Conservation (phyloP, 75 land plant genomes). For the Picea sitchensis region DNA sequence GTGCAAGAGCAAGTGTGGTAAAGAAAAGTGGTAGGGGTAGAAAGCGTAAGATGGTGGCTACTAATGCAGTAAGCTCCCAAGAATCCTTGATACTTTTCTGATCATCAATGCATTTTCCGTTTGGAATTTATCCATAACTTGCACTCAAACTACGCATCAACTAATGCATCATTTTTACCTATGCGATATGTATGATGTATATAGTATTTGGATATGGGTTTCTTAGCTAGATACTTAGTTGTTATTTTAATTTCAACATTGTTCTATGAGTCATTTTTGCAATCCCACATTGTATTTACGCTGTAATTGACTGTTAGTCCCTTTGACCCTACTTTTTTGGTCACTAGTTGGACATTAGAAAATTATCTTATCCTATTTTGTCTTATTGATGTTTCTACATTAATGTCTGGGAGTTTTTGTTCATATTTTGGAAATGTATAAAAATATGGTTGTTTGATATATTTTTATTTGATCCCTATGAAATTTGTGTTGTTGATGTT, state of each 20-base stretch:
- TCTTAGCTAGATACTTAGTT: background rate
- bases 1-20: constrained; percentile 8
- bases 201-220: background rate
- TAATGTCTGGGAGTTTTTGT: background rate
- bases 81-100: background rate
- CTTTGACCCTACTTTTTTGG: background rate
- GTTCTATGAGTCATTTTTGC: background rate
- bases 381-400: too few relatives aligned
- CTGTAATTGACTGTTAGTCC: background rate
- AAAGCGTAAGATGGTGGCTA: constrained; percentile 42
- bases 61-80: constrained; percentile 3
- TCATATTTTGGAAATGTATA: background rate
- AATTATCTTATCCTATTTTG: background rate
- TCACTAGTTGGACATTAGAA: too few relatives aligned
- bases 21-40: constrained; percentile 43
- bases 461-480: background rate
- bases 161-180: background rate
- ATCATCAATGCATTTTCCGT: background rate
- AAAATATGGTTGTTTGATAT: background rate
- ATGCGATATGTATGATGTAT: background rate
- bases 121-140: background rate
- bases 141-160: background rate
- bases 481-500: background rate
- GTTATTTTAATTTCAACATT: background rate
- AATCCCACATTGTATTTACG: background rate